phyloP scores from a whole-genome alignment of 23 red algal species.

The Gracilaria gracilis region DNA sequence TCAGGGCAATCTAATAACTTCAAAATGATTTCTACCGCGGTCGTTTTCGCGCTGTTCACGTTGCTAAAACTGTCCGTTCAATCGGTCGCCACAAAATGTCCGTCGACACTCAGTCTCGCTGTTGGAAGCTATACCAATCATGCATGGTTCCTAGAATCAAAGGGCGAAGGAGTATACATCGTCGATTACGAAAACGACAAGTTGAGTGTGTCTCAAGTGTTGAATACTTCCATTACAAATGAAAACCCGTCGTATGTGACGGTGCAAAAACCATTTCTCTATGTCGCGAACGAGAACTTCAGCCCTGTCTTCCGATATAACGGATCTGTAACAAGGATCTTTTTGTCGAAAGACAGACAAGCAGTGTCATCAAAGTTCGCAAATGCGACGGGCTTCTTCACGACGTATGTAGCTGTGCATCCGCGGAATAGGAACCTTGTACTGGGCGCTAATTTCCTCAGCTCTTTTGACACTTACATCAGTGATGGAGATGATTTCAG shows the following conservation, averaged over 20 bases:
- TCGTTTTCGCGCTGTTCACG: background rate
- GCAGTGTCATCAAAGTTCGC: slow-evolving; percentile 5
- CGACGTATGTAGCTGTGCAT: slow-evolving; percentile 15
- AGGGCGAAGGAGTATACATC: slow-evolving; percentile 3
- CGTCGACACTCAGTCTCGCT: background rate
- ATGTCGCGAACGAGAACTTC: slow-evolving; percentile 20
- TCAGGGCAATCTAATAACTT: background rate
- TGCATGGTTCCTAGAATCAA: background rate
- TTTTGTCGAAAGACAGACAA: background rate
- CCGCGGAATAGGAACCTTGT: background rate
- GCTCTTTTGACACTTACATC: slow-evolving; percentile 27
- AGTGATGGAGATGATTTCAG: background rate
- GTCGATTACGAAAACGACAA: slow-evolving; percentile 13
- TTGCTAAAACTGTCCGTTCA: background rate
- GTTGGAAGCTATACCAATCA: slow-evolving; percentile 29
- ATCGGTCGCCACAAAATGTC: background rate
- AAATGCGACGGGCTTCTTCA: slow-evolving; percentile 16
- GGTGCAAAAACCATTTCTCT: slow-evolving; percentile 4
- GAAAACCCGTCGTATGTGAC: slow-evolving; percentile 18
- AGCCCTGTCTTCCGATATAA: background rate
- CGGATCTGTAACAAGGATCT: background rate
- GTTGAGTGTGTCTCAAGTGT: background rate
- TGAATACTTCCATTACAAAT: slow-evolving; percentile 17
- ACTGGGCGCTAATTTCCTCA: slow-evolving; percentile 17
- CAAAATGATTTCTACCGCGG: background rate